Evolutionary conservation across 495 filamentous ascomycete species (phyloP).

Genomic region (Trichoderma reesei): DNA sequence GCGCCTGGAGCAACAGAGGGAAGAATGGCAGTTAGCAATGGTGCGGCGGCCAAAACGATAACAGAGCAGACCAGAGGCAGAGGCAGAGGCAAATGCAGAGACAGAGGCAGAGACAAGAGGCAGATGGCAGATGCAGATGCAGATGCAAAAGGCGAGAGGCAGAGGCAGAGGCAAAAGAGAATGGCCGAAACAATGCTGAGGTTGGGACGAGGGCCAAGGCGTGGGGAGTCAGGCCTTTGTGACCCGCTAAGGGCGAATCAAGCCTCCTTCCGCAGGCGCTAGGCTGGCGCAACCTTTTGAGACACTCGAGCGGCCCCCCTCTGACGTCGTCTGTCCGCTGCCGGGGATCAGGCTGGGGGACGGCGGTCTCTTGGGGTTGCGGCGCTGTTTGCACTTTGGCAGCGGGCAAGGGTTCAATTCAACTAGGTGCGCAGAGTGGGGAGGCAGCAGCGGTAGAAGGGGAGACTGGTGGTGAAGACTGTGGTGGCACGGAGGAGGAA

Average conservation of each 20-base stretch:
- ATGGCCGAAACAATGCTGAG: slow-evolving; percentile 10
- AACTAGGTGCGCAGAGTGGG: too few species aligned
- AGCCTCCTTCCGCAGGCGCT: slow-evolving; percentile 5
- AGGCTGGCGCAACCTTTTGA: slow-evolving; percentile 8
- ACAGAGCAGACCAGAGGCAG: too few species aligned
- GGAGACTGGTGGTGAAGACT: neutral
- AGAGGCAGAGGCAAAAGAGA: too few species aligned
- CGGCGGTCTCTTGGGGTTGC: neutral
- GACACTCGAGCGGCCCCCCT: slow-evolving; percentile 4
- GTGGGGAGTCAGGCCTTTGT: slow-evolving; percentile 9
- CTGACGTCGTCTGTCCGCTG: slow-evolving; percentile 2
- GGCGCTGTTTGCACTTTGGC: slow-evolving; percentile 8
- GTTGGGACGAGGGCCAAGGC: slow-evolving; percentile 7
- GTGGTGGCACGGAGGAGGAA: neutral
- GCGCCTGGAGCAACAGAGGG: neutral
- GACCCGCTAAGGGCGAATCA: slow-evolving; percentile 9
- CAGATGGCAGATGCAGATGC: too few species aligned
- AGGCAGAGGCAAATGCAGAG: too few species aligned
- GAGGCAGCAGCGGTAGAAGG: neutral
- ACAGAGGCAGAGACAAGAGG: too few species aligned
- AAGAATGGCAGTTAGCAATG: slow-evolving; percentile 7
- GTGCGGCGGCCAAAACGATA: slow-evolving; percentile 2
- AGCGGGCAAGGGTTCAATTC: neutral
- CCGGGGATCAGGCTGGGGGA: neutral
- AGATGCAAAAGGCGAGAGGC: too few species aligned